Evolutionary conservation across 176 grass and related monocot genomes (phyloP).

Genomic region (Oryza nivara): DNA sequence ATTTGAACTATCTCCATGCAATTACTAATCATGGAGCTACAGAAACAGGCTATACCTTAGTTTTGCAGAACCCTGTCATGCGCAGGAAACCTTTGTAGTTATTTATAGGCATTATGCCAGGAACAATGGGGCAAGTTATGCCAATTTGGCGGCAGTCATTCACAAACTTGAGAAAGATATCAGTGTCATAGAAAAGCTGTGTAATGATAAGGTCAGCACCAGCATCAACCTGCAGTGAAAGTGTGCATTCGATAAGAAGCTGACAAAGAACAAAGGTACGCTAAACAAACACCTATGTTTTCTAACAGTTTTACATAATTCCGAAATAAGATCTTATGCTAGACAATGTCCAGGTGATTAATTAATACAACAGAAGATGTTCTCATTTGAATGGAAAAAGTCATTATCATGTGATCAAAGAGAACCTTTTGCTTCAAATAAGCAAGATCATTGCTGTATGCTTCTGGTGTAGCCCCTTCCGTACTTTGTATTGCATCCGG

Average conservation of each 20-base stretch:
- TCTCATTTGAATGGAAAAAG: constrained; percentile 16
- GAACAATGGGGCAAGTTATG: constrained; percentile 89
- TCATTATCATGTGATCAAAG: constrained; percentile 23
- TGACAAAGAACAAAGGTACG: constrained; percentile 2
- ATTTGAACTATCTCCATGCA: constrained; percentile 19
- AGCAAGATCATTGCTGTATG: constrained; percentile 77
- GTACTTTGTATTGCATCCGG: constrained; percentile 76
- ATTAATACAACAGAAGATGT: constrained; percentile 28
- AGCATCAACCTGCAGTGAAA: constrained; percentile 70
- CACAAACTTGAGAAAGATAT: constrained; percentile 92
- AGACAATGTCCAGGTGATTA: not conserved
- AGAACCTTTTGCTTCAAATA: constrained; percentile 90
- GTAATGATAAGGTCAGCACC: constrained; percentile 86
- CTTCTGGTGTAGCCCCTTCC: constrained; percentile 69
- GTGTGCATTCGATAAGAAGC: constrained; percentile 13
- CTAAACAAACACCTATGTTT: not conserved
- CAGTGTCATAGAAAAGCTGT: constrained; percentile 86
- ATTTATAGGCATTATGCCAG: constrained; percentile 95
- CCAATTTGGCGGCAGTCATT: constrained; percentile 89
- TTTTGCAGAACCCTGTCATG: constrained; percentile 93
- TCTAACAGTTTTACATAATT: constrained; percentile 6
- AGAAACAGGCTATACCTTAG: constrained; percentile 53
- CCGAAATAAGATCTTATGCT: constrained; percentile 11
- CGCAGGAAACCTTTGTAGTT: constrained; percentile 86
- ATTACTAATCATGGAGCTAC: constrained; percentile 30